These are phyloP conservation scores for Xylaria digitata DNA, from an alignment of 2,329 filamentous ascomycete genomes.

Conservation along the genomic window DNA sequence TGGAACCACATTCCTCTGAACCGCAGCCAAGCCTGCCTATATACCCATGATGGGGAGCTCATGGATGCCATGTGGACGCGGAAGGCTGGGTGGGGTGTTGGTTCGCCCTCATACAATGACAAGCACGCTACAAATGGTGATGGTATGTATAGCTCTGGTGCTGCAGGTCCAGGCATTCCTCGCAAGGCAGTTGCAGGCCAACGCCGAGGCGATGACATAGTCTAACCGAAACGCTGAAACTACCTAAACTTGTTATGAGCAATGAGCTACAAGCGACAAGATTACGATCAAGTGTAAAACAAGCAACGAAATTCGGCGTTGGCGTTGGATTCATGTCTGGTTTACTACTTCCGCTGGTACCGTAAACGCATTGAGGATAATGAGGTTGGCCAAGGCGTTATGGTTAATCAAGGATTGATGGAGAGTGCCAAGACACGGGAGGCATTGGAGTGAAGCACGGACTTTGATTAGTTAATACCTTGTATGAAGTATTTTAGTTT, in stretches of 20 bases:
- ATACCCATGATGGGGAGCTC: constrained; percentile 59
- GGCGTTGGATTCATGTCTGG: background rate
- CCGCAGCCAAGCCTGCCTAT: constrained; percentile 66
- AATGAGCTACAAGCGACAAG: background rate
- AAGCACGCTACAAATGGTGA: constrained; percentile 30
- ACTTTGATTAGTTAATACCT: background rate
- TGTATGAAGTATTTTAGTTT: background rate
- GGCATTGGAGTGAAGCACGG: background rate
- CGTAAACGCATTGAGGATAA: background rate
- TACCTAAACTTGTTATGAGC: background rate
- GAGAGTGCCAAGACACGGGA: background rate
- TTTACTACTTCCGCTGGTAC: background rate
- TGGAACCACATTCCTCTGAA: constrained; percentile 73
- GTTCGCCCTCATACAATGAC: constrained; percentile 52
- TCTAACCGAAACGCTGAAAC: constrained; percentile 28
- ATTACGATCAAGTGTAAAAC: background rate
- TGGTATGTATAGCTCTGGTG: constrained; percentile 20
- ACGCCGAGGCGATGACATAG: constrained; percentile 45
- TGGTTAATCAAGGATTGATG: background rate
- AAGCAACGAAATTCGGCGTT: background rate
- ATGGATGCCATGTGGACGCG: constrained; percentile 68
- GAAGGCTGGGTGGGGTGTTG: constrained; percentile 69
- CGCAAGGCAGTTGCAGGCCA: constrained; percentile 43
- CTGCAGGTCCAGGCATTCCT: constrained; percentile 29
- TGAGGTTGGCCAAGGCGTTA: background rate